Percentiles rank a stretch among this genome's conserved stretches.
phyloP scores from a whole-genome alignment of 2,329 filamentous ascomycete species.

The Penicillium sp. region DNA sequence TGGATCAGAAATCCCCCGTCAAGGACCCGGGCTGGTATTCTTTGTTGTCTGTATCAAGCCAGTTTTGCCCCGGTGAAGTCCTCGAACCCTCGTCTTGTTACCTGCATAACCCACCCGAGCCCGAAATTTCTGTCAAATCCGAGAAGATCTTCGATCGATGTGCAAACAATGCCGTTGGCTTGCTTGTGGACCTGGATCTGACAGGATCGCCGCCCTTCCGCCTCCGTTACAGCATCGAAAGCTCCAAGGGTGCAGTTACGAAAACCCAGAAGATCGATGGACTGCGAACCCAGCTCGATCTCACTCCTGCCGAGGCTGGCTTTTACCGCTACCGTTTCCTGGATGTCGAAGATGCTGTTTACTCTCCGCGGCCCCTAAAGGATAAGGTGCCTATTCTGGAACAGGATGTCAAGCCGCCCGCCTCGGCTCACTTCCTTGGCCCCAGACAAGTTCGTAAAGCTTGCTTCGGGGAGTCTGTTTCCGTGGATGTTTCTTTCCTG shows the following conservation, averaged over 20 bases:
- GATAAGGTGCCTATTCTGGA: conserved; percentile 66
- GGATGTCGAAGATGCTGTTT: conserved; percentile 78
- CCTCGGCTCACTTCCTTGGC: conserved; percentile 69
- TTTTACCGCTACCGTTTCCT: conserved; percentile 84
- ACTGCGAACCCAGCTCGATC: conserved; percentile 77
- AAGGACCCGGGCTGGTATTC: conserved; percentile 82
- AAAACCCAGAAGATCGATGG: conserved; percentile 62
- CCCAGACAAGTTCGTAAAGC: conserved; percentile 58
- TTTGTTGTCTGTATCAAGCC: conserved; percentile 73
- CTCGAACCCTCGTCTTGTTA: conserved; percentile 93
- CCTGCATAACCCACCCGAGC: conserved; percentile 85
- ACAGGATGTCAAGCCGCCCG: conserved; percentile 90
- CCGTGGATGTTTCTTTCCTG: conserved; percentile 69
- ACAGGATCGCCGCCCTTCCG: conserved; percentile 89
- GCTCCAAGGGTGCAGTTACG: conserved; percentile 55
- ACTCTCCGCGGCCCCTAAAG: conserved; percentile 63
- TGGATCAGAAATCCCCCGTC: conserved; percentile 65
- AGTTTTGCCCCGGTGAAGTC: conserved; percentile 81
- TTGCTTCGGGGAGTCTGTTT: conserved; percentile 79
- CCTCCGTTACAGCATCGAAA: conserved; percentile 73
- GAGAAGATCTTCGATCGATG: conserved; percentile 93
- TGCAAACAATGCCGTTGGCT: conserved; percentile 86
- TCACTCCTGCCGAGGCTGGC: conserved; percentile 77
- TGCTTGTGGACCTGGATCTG: conserved; percentile 83
- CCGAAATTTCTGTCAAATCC: conserved; percentile 68